These are phyloP conservation scores for Vitis amurensis DNA, from an alignment of 164 flowering plant genomes.

Conservation along the genomic window DNA sequence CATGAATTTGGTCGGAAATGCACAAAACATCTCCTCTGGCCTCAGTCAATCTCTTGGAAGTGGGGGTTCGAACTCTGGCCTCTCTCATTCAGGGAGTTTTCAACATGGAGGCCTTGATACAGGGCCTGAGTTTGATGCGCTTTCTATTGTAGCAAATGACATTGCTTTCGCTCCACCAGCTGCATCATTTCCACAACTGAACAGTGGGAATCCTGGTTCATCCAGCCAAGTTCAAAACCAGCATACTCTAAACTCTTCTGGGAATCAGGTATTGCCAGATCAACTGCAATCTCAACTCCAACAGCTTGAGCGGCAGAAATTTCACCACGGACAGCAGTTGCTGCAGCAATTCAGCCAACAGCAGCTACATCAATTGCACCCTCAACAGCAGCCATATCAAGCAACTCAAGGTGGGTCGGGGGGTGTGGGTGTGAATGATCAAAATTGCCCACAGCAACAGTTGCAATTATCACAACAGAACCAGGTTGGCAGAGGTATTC, in stretches of 20 bases:
- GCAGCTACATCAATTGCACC: conserved; percentile 18
- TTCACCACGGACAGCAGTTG: conserved; percentile 70
- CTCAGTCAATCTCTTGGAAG: conserved; percentile 78
- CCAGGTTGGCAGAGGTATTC: conserved; percentile 54
- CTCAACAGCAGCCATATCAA: conserved; percentile 33
- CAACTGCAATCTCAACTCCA: conserved; percentile 54
- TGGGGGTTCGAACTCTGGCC: conserved; percentile 59
- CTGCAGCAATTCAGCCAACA: conserved; percentile 62
- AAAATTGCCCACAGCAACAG: conserved; percentile 59
- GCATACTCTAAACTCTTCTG: conserved; percentile 51
- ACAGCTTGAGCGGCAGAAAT: conserved; percentile 66
- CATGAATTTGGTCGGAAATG: conserved; percentile 71
- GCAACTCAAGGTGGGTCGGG: conserved; percentile 54
- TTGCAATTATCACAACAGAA: conserved; percentile 61
- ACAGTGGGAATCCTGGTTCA: conserved; percentile 41
- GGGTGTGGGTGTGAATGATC: conserved; percentile 75
- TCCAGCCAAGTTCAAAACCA: conserved; percentile 57
- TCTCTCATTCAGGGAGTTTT: conserved; percentile 55
- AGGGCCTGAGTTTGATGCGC: conserved; percentile 83
- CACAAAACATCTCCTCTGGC: conserved; percentile 62
- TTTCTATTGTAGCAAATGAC: conserved; percentile 62
- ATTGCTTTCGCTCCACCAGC: conserved; percentile 53
- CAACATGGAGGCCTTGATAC: conserved; percentile 61
- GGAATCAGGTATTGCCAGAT: conserved; percentile 57
- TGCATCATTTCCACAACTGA: conserved; percentile 44